Evolutionary conservation across 257 asterid species (phyloP).

Genomic region (Solanum ossicruentum): DNA sequence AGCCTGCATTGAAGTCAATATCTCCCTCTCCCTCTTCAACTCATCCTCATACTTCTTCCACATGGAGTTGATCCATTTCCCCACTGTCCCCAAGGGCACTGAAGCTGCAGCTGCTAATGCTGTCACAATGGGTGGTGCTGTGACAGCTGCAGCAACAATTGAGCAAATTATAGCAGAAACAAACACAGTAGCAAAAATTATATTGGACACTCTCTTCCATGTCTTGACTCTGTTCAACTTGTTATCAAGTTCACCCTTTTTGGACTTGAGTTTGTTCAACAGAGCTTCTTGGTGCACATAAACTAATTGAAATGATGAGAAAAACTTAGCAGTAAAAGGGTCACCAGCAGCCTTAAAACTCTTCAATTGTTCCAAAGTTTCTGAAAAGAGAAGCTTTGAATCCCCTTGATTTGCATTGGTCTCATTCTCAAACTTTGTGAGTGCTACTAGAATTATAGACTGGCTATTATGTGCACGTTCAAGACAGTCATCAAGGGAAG

Average conservation of each 20-base stretch:
- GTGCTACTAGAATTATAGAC: conserved; percentile 46
- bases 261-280: conserved; percentile 43
- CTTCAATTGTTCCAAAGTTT: conserved; percentile 53
- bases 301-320: conserved; percentile 37
- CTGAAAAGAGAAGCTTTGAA: conserved; percentile 12
- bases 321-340: conserved; percentile 66
- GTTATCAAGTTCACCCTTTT: conserved; percentile 44
- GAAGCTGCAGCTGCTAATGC: conserved; percentile 58
- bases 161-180: conserved; percentile 58
- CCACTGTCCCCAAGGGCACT: conserved; percentile 47
- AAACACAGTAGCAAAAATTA: conserved; percentile 47
- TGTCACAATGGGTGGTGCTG: conserved; percentile 56
- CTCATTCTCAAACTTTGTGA: conserved; percentile 42
- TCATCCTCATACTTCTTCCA: conserved; percentile 35
- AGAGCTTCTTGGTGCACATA: conserved; percentile 37
- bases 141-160: conserved; percentile 65
- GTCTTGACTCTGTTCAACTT: conserved; percentile 32
- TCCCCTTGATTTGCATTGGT: background rate
- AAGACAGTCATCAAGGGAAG: conserved; percentile 55
- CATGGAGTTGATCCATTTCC: conserved; percentile 49
- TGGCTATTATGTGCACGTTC: conserved; percentile 56
- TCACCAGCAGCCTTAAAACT: conserved; percentile 46
- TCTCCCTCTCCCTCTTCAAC: conserved; percentile 38
- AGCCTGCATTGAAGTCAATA: conserved; percentile 26
- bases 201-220: conserved; percentile 67